Evolutionary conservation across 1,284 basidiomycete species (phyloP).

Genomic region (Mycena sp.): DNA sequence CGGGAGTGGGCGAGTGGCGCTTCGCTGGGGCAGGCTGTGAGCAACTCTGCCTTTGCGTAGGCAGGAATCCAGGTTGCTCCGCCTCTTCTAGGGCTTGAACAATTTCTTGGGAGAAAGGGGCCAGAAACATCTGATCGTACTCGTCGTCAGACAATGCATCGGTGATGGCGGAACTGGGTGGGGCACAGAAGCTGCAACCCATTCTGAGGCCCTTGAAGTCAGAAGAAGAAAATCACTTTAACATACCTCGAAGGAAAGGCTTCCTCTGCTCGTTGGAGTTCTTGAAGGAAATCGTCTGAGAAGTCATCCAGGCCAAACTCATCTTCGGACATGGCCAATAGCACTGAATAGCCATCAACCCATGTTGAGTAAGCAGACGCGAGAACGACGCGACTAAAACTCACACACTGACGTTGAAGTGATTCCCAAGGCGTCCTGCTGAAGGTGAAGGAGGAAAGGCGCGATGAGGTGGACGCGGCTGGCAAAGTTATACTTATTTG

Average conservation of each 20-base stretch:
- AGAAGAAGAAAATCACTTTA: background rate
- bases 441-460: too few species aligned
- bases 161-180: background rate
- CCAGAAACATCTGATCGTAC: slow-evolving; percentile 6
- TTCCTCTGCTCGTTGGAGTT: slow-evolving; percentile 12
- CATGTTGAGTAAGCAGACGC: too few species aligned
- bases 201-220: too few species aligned
- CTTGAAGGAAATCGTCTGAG: slow-evolving; percentile 1
- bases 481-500: too few species aligned
- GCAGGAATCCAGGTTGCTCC: slow-evolving; percentile 7
- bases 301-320: slow-evolving; percentile 9
- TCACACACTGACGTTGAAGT: too few species aligned
- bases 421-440: too few species aligned
- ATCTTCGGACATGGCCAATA: too few species aligned
- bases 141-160: background rate
- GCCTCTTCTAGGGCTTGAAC: slow-evolving; percentile 3
- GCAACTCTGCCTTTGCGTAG: background rate
- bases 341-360: too few species aligned
- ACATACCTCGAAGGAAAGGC: slow-evolving; percentile 23
- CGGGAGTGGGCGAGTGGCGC: background rate
- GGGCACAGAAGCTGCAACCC: slow-evolving; percentile 12
- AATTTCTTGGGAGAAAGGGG: slow-evolving; percentile 21
- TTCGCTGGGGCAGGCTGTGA: slow-evolving; percentile 26
- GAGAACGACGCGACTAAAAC: too few species aligned
- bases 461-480: too few species aligned